Evolutionary conservation across 805 yeast species (phyloP), one percentile per base, ranked within the genome.

Genomic region (Candida caryicola): DNA sequence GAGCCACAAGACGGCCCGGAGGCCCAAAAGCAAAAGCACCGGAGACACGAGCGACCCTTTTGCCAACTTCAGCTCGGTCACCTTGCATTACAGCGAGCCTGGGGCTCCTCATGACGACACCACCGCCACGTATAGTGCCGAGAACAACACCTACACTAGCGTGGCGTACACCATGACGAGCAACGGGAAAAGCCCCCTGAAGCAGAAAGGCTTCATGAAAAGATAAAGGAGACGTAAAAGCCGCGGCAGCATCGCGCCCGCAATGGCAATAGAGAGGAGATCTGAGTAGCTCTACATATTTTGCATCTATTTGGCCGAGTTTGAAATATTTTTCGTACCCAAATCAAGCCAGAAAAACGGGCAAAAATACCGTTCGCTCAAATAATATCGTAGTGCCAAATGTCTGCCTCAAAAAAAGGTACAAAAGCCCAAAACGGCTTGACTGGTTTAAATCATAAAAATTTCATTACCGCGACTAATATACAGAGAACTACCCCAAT

Each of bases 21-120:
- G 28, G 8, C 19, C 23, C 16, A 31, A 17, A 28, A 44, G 28
- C 23, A 35, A 31, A 25, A 34, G 23, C 27, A 39, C 10, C 23
- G 63, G 60, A 39, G 60, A 69, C 4, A 66, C 66, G 10, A 57
- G 54, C 18, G 96, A 89, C 60, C 96, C 96, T 2, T 89, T 89
- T 59, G 84, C 79, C 35, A 79, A 80, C 53, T 89, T 89, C 64
- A 85, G 81, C 54, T 88, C 96, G 0, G 85, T 89, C 59, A 87
- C 95, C 5, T 69, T 89, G 50, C 85, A 85, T 51, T 89, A 87
- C 56, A 82, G 78, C 41, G 87, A 80, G 32, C 70, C 68, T 30
- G 71, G 57, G 33, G 47, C 42, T n/a, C 35, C 34, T 28, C 29
- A 30, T 18, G 9, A 14, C 2, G 68, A 74, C 31, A 52, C 52